Percentiles rank a stretch among this genome's conserved stretches.
Conservation (phyloP, 2,329 filamentous ascomycete genomes). For the Capronia coronata region DNA sequence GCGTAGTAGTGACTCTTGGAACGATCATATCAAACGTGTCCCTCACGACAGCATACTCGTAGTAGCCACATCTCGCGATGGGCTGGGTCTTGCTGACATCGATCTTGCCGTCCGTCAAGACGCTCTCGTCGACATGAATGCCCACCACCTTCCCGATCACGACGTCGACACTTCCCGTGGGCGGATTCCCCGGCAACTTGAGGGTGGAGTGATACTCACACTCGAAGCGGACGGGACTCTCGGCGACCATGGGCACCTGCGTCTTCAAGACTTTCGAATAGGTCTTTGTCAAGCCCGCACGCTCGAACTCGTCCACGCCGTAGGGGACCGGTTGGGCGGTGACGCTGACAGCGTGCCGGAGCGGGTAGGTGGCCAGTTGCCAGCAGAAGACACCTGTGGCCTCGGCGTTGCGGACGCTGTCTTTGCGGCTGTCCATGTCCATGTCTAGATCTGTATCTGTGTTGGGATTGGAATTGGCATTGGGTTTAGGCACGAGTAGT, state of each 20-base stretch:
- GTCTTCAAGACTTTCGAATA: slow-evolving; percentile 33
- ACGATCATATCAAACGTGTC: slow-evolving; percentile 56
- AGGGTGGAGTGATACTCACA: slow-evolving; percentile 52
- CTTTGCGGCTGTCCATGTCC: slow-evolving; percentile 49
- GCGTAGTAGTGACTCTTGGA: slow-evolving; percentile 34
- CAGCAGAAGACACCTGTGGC: slow-evolving; percentile 52
- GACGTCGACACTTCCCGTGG: slow-evolving; percentile 53
- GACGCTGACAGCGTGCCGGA: slow-evolving; percentile 52
- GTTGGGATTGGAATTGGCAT: too few species aligned
- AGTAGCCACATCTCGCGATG: slow-evolving; percentile 56
- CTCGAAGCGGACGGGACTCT: slow-evolving; percentile 54
- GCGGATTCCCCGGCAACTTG: slow-evolving; percentile 50
- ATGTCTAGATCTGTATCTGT: too few species aligned
- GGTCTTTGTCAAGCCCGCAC: slow-evolving; percentile 46
- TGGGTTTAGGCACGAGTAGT: too few species aligned
- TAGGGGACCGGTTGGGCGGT: slow-evolving; percentile 46
- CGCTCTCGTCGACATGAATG: slow-evolving; percentile 51
- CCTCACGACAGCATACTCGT: slow-evolving; percentile 51
- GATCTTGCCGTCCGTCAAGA: slow-evolving; percentile 50
- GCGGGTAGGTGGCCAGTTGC: slow-evolving; percentile 53
- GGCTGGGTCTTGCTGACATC: slow-evolving; percentile 53
- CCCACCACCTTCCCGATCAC: slow-evolving; percentile 53
- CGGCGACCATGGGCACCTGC: slow-evolving; percentile 47
- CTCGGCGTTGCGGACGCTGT: slow-evolving; percentile 53
- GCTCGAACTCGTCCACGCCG: slow-evolving; percentile 51